phyloP scores from a whole-genome alignment of 2,329 filamentous ascomycete species.

The Pseudofabraea citricarpa region DNA sequence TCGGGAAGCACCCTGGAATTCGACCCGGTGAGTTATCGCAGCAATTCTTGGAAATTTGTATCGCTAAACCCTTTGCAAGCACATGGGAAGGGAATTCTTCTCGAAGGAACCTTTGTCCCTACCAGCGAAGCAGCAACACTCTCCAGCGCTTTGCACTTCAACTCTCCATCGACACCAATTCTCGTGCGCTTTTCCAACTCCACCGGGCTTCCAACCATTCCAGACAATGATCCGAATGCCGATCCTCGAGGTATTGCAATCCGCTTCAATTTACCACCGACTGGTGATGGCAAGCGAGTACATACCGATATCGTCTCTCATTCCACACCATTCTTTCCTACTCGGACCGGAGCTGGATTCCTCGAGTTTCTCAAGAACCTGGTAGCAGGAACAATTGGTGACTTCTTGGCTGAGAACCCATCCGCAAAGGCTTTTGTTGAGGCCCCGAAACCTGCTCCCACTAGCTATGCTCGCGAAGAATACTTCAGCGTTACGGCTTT shows the following conservation, averaged over 20 bases:
- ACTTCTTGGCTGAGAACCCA: constrained; percentile 41
- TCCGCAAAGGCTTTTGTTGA: constrained; percentile 42
- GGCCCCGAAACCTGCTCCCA: constrained; percentile 43
- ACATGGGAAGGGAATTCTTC: constrained; percentile 48
- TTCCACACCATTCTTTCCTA: constrained; percentile 47
- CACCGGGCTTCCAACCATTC: constrained; percentile 44
- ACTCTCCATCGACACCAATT: constrained; percentile 36
- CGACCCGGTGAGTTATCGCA: constrained; percentile 29
- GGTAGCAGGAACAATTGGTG: constrained; percentile 22
- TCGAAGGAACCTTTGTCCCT: constrained; percentile 48
- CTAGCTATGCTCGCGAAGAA: constrained; percentile 41
- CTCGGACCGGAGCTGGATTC: constrained; percentile 46
- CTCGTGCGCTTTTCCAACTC: constrained; percentile 45
- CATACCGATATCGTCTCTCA: constrained; percentile 55
- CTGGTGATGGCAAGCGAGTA: constrained; percentile 30
- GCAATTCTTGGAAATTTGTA: too few relatives aligned
- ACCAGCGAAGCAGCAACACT: constrained; percentile 37
- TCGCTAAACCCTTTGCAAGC: too few relatives aligned
- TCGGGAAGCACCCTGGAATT: constrained; percentile 35
- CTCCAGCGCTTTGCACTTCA: constrained; percentile 44
- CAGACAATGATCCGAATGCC: constrained; percentile 41
- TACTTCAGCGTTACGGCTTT: constrained; percentile 47
- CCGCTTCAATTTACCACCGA: constrained; percentile 38
- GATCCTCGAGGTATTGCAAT: constrained; percentile 44
- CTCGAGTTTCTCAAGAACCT: constrained; percentile 42